These are phyloP conservation scores for Pulveroboletus sp. DNA, from an alignment of 768 basidiomycete species.

Conservation along the genomic window DNA sequence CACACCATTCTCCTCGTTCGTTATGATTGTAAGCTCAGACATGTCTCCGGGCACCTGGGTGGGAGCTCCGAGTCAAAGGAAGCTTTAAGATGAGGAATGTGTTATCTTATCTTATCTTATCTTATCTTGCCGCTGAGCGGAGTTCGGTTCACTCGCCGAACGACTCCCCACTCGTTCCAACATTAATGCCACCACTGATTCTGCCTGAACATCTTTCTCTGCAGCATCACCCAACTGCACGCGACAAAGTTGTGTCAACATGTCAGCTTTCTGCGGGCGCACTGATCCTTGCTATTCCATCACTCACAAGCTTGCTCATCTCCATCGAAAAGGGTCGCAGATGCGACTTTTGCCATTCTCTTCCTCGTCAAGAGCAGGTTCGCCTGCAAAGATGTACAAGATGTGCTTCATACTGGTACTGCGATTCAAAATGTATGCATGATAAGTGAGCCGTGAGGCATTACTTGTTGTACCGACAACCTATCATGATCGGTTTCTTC, in stretches of 20 bases:
- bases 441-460: slow-evolving; percentile 4
- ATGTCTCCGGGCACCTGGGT: too few relatives aligned
- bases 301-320: slow-evolving; percentile 50
- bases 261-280: slow-evolving; percentile 42
- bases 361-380: slow-evolving; percentile 22
- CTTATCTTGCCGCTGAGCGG: too few relatives aligned
- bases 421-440: slow-evolving; percentile 56
- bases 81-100: too few relatives aligned
- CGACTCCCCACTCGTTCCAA: too few relatives aligned
- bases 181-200: slow-evolving; percentile 5
- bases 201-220: slow-evolving; percentile 27
- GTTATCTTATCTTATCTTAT: too few relatives aligned
- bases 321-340: slow-evolving; percentile 56
- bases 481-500: slow-evolving; percentile 2
- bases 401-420: slow-evolving; percentile 75
- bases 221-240: slow-evolving; percentile 44
- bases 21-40: slow-evolving; percentile 23
- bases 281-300: slow-evolving; percentile 41
- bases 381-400: slow-evolving; percentile 58
- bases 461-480: slow-evolving; percentile 4
- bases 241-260: slow-evolving; percentile 49
- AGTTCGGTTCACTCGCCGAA: not conserved
- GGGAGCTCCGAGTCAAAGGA: too few relatives aligned
- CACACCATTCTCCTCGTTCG: slow-evolving; percentile 21
- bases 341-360: slow-evolving; percentile 63